phyloP scores from a whole-genome alignment of 176 grass and related monocot genomes.

The Triticum turgidum region DNA sequence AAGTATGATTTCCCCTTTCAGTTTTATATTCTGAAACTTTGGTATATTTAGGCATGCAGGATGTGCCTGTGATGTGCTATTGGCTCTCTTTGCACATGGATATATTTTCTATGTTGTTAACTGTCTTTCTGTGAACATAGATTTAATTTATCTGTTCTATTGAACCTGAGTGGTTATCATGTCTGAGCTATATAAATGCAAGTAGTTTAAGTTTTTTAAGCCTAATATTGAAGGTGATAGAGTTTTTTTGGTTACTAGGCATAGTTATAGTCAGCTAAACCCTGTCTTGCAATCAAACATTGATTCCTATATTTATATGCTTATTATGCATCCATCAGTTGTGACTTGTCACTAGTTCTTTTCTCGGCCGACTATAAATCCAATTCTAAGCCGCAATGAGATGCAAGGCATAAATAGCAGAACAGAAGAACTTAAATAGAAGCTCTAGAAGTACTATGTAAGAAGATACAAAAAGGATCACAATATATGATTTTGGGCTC shows the following conservation, averaged over 20 bases:
- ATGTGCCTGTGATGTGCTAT: background rate
- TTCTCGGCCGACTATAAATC: background rate
- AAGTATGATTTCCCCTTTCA: background rate
- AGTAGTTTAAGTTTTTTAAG: background rate
- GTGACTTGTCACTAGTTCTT: background rate
- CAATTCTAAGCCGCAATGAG: background rate
- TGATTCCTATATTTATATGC: background rate
- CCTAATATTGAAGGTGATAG: background rate
- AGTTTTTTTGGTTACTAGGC: background rate
- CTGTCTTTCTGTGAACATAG: background rate
- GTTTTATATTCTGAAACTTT: constrained; percentile 13
- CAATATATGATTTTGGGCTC: background rate
- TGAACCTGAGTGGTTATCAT: background rate
- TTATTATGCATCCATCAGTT: background rate
- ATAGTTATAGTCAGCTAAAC: background rate
- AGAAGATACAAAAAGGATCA: background rate
- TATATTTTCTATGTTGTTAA: background rate
- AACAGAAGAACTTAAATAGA: background rate
- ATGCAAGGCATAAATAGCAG: background rate
- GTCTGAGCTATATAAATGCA: background rate
- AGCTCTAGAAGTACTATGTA: background rate
- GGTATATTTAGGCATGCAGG: background rate
- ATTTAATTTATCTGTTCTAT: background rate
- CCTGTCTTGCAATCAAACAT: background rate
- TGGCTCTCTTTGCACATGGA: background rate